phyloP scores from a whole-genome alignment of 176 grass and related monocot genomes.

The Cocos nucifera region DNA sequence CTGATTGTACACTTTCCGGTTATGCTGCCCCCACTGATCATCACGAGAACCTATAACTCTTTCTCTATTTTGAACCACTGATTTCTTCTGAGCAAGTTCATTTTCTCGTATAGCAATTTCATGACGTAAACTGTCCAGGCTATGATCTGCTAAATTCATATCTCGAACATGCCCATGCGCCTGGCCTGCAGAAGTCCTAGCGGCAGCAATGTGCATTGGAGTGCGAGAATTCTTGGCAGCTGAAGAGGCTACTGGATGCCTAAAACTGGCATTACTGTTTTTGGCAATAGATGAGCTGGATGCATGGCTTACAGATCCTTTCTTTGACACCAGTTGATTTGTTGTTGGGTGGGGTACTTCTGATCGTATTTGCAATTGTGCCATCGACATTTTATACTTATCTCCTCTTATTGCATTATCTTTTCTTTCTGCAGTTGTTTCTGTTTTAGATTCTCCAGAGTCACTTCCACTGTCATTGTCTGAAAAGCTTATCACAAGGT shows the following conservation, averaged over 20 bases:
- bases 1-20: conserved; percentile 29
- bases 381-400: conserved; percentile 27
- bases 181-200: conserved; percentile 28
- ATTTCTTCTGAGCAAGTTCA: conserved; percentile 66
- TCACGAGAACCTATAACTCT: conserved; percentile 16
- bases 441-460: conserved; percentile 36
- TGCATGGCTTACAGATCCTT: conserved; percentile 27
- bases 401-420: conserved; percentile 16
- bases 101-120: conserved; percentile 80
- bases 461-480: conserved; percentile 78
- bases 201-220: conserved; percentile 32
- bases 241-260: conserved; percentile 29
- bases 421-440: conserved; percentile 22
- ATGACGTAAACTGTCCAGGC: conserved; percentile 68
- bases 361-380: conserved; percentile 12
- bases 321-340: conserved; percentile 25
- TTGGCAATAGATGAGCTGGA: conserved; percentile 22
- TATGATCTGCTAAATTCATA: conserved; percentile 35
- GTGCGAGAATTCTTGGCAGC: conserved; percentile 27
- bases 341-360: conserved; percentile 22
- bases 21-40: conserved; percentile 26
- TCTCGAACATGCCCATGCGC: conserved; percentile 29
- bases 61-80: conserved; percentile 13
- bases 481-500: conserved; percentile 89
- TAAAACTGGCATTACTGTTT: conserved; percentile 25